Percentiles rank a stretch among this genome's conserved stretches.
These are phyloP conservation scores for Venturiaceae sp. DNA, from an alignment of 2,329 filamentous ascomycete species.

Conservation along the genomic window DNA sequence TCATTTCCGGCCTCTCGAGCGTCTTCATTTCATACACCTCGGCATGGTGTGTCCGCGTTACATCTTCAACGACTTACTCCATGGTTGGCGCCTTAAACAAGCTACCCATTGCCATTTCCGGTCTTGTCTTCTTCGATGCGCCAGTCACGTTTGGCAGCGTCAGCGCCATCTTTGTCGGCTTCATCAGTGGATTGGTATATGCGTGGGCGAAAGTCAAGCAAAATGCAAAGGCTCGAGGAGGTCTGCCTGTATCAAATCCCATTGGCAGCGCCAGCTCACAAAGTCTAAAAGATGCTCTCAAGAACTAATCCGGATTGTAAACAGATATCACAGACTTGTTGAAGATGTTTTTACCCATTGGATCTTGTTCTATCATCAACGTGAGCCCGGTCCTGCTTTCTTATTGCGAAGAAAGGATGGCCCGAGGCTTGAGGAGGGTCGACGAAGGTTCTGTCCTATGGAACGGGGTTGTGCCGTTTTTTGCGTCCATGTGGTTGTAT, in stretches of 20 bases:
- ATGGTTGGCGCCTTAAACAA: constrained; percentile 99
- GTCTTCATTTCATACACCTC: constrained; percentile 99
- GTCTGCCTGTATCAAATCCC: constrained; percentile 57
- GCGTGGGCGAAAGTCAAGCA: constrained; percentile 79
- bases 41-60: constrained; percentile 96
- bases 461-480: no score
- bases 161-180: constrained; percentile 83
- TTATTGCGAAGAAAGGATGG: no score
- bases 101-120: constrained; percentile 86
- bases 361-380: no score
- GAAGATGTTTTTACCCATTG: neutral
- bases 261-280: constrained; percentile 83
- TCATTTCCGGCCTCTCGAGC: constrained; percentile 84
- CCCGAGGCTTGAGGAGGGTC: no score
- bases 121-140: constrained; percentile 89
- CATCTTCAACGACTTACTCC: constrained; percentile 94
- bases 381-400: no score
- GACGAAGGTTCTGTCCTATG: no score
- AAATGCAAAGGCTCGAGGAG: constrained; percentile 52
- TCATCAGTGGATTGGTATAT: constrained; percentile 87
- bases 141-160: constrained; percentile 88
- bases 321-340: no score
- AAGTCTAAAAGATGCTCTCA: constrained; percentile 37
- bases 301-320: neutral
- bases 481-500: no score